A percentile compares a stretch with the other conserved stretches of the same genome.
Conservation (phyloP, 176 grass and related monocot species). For the Zoysia japonica region DNA sequence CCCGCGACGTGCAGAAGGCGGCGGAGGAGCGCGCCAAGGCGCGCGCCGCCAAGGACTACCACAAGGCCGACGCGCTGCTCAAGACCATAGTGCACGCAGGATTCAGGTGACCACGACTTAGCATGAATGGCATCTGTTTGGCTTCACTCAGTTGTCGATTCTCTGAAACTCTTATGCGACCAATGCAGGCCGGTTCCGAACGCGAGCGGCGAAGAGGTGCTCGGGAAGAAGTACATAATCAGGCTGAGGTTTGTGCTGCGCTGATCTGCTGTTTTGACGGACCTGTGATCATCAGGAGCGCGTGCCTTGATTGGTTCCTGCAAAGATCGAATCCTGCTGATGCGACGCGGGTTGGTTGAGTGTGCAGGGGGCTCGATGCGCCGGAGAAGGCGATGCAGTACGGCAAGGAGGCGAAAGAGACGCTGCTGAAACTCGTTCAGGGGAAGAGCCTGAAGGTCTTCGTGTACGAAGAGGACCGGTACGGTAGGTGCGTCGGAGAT, state of each 20-base stretch:
- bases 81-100: constrained; percentile 73
- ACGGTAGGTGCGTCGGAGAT: constrained; percentile 82
- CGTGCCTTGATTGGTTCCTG: neutral
- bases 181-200: constrained; percentile 59
- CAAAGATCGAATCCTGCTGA: neutral
- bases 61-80: constrained; percentile 72
- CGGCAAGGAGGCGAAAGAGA: constrained; percentile 87
- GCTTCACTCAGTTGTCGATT: no score
- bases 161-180: neutral
- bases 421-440: constrained; percentile 78
- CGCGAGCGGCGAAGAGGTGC: constrained; percentile 57
- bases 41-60: constrained; percentile 54
- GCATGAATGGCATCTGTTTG: neutral
- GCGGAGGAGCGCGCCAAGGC: constrained; percentile 68
- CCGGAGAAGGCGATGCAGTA: constrained; percentile 96
- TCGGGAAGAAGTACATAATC: constrained; percentile 89
- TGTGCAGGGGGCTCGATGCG: constrained; percentile 79
- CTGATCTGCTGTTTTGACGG: neutral
- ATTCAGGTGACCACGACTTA: constrained; percentile 51
- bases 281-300: neutral
- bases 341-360: neutral
- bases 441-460: constrained; percentile 70
- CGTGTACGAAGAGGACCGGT: constrained; percentile 68
- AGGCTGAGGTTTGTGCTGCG: constrained; percentile 61
- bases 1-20: constrained; percentile 63